A percentile compares a stretch with the other conserved stretches of the same genome.
Conservation (phyloP, 1,139 yeast genomes). For the Komagataea norvegica region DNA sequence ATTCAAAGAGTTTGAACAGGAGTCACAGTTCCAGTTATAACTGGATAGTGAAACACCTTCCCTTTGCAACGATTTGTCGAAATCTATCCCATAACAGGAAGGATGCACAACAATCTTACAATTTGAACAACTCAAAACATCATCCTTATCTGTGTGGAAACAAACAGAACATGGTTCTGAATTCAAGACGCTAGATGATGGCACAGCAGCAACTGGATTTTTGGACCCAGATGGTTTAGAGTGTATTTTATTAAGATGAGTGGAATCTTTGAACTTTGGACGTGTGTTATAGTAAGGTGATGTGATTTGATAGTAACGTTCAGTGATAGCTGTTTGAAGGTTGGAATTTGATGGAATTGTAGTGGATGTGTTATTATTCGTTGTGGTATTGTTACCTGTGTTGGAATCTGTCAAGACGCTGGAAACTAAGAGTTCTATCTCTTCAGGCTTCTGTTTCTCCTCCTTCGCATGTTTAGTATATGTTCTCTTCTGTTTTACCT, state of each 20-base stretch:
- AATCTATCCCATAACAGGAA: constrained; percentile 57
- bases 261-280: constrained; percentile 18
- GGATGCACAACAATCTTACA: constrained; percentile 75
- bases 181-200: no score
- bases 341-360: constrained; percentile 7
- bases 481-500: not conserved
- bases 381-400: not conserved
- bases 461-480: no score
- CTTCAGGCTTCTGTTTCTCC: no score
- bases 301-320: constrained; percentile 16
- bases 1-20: constrained; percentile 66
- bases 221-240: no score
- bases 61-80: not conserved
- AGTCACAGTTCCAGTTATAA: constrained; percentile 74
- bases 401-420: not conserved
- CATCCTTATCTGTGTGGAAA: not conserved
- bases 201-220: no score
- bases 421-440: not conserved
- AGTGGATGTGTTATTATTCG: constrained; percentile 3
- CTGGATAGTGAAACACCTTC: constrained; percentile 1
- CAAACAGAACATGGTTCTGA: constrained; percentile 19
- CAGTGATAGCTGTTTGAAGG: constrained; percentile 12
- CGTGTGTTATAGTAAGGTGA: constrained; percentile 17
- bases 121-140: constrained; percentile 43
- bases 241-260: constrained; percentile 1